Evolutionary conservation across 768 basidiomycete species (phyloP), one percentile per base, ranked within the genome.

Genomic region (Hericium alpestre): DNA sequence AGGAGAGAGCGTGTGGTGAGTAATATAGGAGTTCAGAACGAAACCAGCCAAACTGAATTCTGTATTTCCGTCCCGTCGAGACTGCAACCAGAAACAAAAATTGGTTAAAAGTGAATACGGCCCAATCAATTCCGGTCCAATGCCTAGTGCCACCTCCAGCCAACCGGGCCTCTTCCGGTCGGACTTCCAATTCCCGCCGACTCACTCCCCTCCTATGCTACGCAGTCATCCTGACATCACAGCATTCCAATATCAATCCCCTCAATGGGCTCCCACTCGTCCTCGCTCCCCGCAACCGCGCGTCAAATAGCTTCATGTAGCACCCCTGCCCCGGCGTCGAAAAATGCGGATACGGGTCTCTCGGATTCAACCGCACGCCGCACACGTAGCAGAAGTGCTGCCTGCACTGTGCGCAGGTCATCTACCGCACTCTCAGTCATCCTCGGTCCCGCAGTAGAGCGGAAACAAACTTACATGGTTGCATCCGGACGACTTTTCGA

Each of bases 371-470:
- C 61, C 74, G 77, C 1, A 69, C 57, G 4, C 86, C 90, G 66
- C 90, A 92, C 5, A 83, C 79, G 64, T 88, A 92, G 73, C 90
- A 93, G 64, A 90, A 93, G 65, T 93, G 90, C 52, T 80, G 75
- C 32, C 70, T 65, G 69, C 90, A 93, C 61, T 81, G 84, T n/a
- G 73, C 70, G 64, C 86, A 91, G 7, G 80, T 86, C 87, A 90
- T 90, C 87, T 89, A 58, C 25, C 62, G 22, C 60, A 55, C 39
- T 12, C 61, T 49, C 25, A 27, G 13, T 53, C 40, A 49, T 39
- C 48, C 15, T 38, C 37, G 41, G 6, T 9, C 39, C 4, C 25
- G 16, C 25, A 32, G 47, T 32, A 32, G 3, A 39, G 39, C 23
- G 38, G 47, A 20, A 38, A 38, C 40, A 46, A 4, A 64, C 70